These are phyloP conservation scores for Mollisiaceae sp. DNA, from an alignment of 2,329 filamentous ascomycete genomes.

Conservation along the genomic window DNA sequence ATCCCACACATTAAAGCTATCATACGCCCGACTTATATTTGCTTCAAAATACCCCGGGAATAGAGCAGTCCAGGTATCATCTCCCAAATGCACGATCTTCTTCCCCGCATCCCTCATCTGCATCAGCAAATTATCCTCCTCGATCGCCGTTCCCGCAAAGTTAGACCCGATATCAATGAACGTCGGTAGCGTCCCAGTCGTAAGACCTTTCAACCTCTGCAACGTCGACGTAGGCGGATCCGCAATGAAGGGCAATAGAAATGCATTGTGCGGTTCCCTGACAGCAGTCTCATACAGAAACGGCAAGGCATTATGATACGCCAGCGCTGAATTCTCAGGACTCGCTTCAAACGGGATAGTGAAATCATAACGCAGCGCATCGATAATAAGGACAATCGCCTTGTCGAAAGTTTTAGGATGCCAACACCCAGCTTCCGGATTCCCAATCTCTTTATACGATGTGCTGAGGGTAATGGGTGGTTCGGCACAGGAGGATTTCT, in stretches of 20 bases:
- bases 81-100: slow-evolving; percentile 90
- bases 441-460: slow-evolving; percentile 37
- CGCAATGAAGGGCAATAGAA: slow-evolving; percentile 93
- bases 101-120: slow-evolving; percentile 69
- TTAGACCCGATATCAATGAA: slow-evolving; percentile 94
- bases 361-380: slow-evolving; percentile 96
- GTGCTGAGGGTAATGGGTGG: slow-evolving; percentile 64
- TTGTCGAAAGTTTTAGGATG: slow-evolving; percentile 93
- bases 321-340: slow-evolving; percentile 47
- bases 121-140: slow-evolving; percentile 81
- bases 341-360: slow-evolving; percentile 74
- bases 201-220: slow-evolving; percentile 90
- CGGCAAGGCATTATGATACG: slow-evolving; percentile 88
- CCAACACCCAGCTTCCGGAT: slow-evolving; percentile 81
- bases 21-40: slow-evolving; percentile 85
- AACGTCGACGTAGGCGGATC: slow-evolving; percentile 94
- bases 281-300: slow-evolving; percentile 84
- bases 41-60: slow-evolving; percentile 94
- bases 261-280: slow-evolving; percentile 77
- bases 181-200: slow-evolving; percentile 91
- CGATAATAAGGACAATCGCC: slow-evolving; percentile 87
- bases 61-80: slow-evolving; percentile 94
- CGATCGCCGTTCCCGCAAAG: slow-evolving; percentile 93
- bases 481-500: slow-evolving; percentile 71
- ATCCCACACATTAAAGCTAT: slow-evolving; percentile 99